These are phyloP conservation scores for Hyaloscypha variabilis DNA, from an alignment of 495 filamentous ascomycete genomes.

Conservation along the genomic window DNA sequence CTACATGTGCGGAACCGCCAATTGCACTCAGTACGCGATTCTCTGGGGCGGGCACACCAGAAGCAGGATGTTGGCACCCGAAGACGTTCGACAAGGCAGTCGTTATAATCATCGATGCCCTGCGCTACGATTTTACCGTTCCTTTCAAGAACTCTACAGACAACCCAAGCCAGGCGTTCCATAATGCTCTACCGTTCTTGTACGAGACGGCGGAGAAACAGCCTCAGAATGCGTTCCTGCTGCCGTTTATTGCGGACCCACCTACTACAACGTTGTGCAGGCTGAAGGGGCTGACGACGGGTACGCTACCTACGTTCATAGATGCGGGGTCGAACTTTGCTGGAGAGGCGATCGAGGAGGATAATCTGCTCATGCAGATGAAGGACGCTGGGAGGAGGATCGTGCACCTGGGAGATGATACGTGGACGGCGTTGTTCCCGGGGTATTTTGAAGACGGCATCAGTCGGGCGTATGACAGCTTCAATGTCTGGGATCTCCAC, in stretches of 20 bases:
- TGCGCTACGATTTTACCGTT: slow-evolving; percentile 96
- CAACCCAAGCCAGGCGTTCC: slow-evolving; percentile 60
- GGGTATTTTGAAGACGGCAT: slow-evolving; percentile 86
- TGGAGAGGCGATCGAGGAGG: slow-evolving; percentile 95
- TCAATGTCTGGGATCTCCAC: slow-evolving; percentile 97
- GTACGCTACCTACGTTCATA: slow-evolving; percentile 91
- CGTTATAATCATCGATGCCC: slow-evolving; percentile 88
- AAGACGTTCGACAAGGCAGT: slow-evolving; percentile 91
- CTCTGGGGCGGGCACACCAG: slow-evolving; percentile 43
- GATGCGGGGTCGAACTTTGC: slow-evolving; percentile 95
- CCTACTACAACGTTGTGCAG: slow-evolving; percentile 92
- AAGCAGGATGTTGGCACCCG: slow-evolving; percentile 90
- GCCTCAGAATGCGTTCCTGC: slow-evolving; percentile 82
- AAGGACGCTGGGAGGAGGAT: slow-evolving; percentile 78
- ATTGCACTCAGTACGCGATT: slow-evolving; percentile 43
- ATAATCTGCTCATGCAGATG: slow-evolving; percentile 88
- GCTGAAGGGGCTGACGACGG: slow-evolving; percentile 92
- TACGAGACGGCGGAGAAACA: slow-evolving; percentile 74
- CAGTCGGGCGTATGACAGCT: slow-evolving; percentile 87
- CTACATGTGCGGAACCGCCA: slow-evolving; percentile 75
- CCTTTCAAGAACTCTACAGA: slow-evolving; percentile 61
- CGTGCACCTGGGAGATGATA: slow-evolving; percentile 95
- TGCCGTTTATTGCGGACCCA: slow-evolving; percentile 96
- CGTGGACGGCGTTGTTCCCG: slow-evolving; percentile 91
- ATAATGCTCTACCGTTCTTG: slow-evolving; percentile 84